A percentile compares a stretch with the other conserved stretches of the same genome.
phyloP scores from a whole-genome alignment of 495 filamentous ascomycete genomes.

The Xylona heveae region DNA sequence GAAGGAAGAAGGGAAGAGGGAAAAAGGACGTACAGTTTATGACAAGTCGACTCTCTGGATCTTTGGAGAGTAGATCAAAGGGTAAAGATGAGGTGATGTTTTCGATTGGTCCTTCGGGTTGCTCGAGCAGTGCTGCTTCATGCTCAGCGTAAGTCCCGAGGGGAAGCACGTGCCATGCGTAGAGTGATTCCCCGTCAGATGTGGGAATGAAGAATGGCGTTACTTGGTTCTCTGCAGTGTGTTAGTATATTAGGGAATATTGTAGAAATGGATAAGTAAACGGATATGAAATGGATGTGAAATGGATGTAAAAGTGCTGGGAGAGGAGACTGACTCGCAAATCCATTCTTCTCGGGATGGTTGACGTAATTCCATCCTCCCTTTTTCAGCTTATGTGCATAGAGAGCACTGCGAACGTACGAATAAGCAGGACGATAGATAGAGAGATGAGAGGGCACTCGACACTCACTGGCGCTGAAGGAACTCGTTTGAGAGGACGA shows the following conservation, averaged over 20 bases:
- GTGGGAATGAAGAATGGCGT: conserved; percentile 42
- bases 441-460: not conserved
- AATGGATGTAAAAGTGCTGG: not conserved
- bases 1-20: no score
- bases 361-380: conserved; percentile 47
- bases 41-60: conserved; percentile 14
- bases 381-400: conserved; percentile 53
- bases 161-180: conserved; percentile 55
- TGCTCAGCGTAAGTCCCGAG: conserved; percentile 38
- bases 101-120: conserved; percentile 13
- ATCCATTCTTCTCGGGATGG: conserved; percentile 58
- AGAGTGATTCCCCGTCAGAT: conserved; percentile 31
- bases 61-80: conserved; percentile 12
- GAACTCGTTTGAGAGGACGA: conserved; percentile 25
- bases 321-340: conserved; percentile 36
- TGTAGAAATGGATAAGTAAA: not conserved
- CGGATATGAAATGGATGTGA: no score
- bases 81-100: conserved; percentile 12
- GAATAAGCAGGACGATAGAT: conserved; percentile 2
- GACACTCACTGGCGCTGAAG: conserved; percentile 36
- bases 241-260: conserved; percentile 2
- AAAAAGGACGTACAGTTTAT: conserved; percentile 13
- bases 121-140: conserved; percentile 25
- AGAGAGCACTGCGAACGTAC: conserved; percentile 36
- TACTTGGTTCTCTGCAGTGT: conserved; percentile 36